phyloP scores from a whole-genome alignment of 495 filamentous ascomycete genomes.

The Neurospora sp. region DNA sequence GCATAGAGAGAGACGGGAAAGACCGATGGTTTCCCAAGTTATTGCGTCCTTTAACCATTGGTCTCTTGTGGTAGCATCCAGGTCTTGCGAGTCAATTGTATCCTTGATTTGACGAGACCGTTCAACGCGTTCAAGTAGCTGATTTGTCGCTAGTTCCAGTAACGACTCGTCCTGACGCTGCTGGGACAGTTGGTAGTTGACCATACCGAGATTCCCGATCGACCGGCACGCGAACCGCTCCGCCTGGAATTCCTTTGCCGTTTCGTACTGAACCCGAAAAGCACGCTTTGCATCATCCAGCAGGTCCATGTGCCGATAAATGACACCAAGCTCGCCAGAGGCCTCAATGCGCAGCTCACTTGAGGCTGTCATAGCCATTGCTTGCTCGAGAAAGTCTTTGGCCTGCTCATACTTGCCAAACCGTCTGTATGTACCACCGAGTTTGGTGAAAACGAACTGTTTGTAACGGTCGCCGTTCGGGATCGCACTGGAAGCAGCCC shows the following conservation, averaged over 20 bases:
- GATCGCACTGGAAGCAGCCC: not conserved
- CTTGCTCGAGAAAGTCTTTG: slow-evolving; percentile 1
- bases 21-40: slow-evolving; percentile 8
- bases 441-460: slow-evolving; percentile 1
- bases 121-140: slow-evolving; percentile 4
- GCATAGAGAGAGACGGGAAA: slow-evolving; percentile 13
- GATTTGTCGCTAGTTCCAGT: not conserved
- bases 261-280: slow-evolving; percentile 14
- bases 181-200: slow-evolving; percentile 21
- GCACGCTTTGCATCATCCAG: slow-evolving; percentile 13
- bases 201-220: slow-evolving; percentile 24
- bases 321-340: slow-evolving; percentile 18
- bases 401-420: slow-evolving; percentile 15
- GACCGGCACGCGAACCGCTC: slow-evolving; percentile 18
- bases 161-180: not conserved
- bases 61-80: not conserved
- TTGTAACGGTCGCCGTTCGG: not conserved
- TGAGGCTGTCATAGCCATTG: not conserved
- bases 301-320: slow-evolving; percentile 19
- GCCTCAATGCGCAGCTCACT: slow-evolving; percentile 7
- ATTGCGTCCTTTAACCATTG: not conserved
- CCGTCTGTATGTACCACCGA: slow-evolving; percentile 14
- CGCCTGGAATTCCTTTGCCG: slow-evolving; percentile 10
- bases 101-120: not conserved
- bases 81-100: not conserved